These are phyloP conservation scores for Vickermania ingenoplastis DNA, from an alignment of 208 protist genomes.

Conservation along the genomic window DNA sequence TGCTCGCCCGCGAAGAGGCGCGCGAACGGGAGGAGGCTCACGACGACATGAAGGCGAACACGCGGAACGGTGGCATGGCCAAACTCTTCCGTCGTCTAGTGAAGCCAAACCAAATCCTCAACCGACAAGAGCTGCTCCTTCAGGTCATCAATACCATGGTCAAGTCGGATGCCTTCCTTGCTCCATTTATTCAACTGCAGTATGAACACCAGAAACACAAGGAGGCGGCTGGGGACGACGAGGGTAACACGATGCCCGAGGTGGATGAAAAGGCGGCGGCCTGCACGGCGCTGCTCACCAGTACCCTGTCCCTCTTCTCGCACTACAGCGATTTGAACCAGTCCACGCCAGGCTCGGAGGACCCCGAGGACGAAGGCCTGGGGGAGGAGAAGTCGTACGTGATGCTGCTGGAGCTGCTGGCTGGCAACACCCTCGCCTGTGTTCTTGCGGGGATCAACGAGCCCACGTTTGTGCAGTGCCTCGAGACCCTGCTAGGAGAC, in stretches of 20 bases:
- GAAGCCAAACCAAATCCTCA: slow-evolving; percentile 86
- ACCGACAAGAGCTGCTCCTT: slow-evolving; percentile 77
- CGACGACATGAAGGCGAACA: slow-evolving; percentile 17
- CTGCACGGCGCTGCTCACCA: slow-evolving; percentile 73
- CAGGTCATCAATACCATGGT: slow-evolving; percentile 67
- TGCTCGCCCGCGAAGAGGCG: slow-evolving; percentile 22
- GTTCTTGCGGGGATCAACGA: slow-evolving; percentile 87
- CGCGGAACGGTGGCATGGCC: slow-evolving; percentile 15
- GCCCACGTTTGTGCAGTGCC: slow-evolving; percentile 75
- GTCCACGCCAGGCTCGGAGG: slow-evolving; percentile 12
- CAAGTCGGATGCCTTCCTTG: slow-evolving; percentile 77
- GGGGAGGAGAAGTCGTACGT: slow-evolving; percentile 68
- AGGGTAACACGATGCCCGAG: background rate
- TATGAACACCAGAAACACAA: slow-evolving; percentile 17
- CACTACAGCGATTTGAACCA: slow-evolving; percentile 71
- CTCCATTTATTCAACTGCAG: slow-evolving; percentile 78
- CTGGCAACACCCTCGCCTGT: slow-evolving; percentile 84
- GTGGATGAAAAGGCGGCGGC: slow-evolving; percentile 5
- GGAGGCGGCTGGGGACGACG: slow-evolving; percentile 4
- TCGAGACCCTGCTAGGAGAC: slow-evolving; percentile 61
- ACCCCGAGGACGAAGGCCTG: slow-evolving; percentile 4
- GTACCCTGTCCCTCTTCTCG: slow-evolving; percentile 62
- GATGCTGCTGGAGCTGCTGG: slow-evolving; percentile 77
- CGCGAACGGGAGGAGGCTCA: slow-evolving; percentile 2
- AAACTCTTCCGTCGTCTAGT: slow-evolving; percentile 66